Evolutionary conservation across 345 rosid genomes (phyloP).

Genomic region (Noccaea caerulescens): DNA sequence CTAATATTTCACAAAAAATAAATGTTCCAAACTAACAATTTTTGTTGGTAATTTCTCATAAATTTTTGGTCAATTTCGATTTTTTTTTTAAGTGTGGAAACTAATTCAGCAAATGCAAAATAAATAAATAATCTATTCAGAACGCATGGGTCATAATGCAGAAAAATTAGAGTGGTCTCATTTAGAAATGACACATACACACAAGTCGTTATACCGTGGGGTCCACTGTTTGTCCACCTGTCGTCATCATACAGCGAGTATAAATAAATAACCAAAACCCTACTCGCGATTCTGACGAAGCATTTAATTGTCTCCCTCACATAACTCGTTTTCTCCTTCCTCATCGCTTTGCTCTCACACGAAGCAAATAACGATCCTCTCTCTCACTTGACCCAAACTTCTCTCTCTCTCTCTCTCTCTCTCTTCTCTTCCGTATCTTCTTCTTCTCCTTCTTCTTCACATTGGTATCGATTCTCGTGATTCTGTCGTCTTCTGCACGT

Average conservation of each 20-base stretch:
- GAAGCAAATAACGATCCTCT: slow-evolving; percentile 61
- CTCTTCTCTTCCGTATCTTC: no score
- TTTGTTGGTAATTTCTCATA: not conserved
- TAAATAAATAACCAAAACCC: slow-evolving; percentile 12
- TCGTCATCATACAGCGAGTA: slow-evolving; percentile 33
- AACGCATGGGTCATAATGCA: no score
- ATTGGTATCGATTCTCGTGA: slow-evolving; percentile 15
- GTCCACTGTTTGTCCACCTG: slow-evolving; percentile 37
- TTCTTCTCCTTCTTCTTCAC: slow-evolving; percentile 19
- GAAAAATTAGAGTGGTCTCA: no score
- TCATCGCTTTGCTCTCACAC: slow-evolving; percentile 65
- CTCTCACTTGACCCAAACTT: slow-evolving; percentile 15
- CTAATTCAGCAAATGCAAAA: not conserved
- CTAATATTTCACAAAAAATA: not conserved
- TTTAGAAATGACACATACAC: slow-evolving; percentile 33
- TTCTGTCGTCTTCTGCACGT: slow-evolving; percentile 27
- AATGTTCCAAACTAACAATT: not conserved
- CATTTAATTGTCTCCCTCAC: slow-evolving; percentile 31
- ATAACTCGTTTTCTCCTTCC: slow-evolving; percentile 25
- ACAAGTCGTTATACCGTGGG: slow-evolving; percentile 40
- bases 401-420: no score
- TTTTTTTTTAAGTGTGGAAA: not conserved
- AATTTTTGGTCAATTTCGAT: not conserved
- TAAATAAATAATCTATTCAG: no score
- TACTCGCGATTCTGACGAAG: slow-evolving; percentile 37